Conservation (phyloP, 1,139 yeast species). For the Protomyces pachydermus region DNA sequence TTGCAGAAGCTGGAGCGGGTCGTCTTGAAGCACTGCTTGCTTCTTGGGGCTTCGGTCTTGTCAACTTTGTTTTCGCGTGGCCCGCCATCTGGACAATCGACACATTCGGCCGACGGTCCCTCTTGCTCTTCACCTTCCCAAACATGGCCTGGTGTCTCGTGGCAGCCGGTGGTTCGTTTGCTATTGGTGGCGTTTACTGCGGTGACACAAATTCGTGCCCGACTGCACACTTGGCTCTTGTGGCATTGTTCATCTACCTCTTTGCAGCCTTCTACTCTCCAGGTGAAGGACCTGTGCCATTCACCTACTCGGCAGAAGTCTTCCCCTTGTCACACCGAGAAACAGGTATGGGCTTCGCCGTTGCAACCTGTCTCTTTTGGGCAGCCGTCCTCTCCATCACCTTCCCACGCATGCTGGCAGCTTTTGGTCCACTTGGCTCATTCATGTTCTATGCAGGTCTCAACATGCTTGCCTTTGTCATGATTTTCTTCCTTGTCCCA, state of each 20-base stretch:
- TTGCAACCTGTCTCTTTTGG: conserved; percentile 82
- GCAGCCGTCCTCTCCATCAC: conserved; percentile 74
- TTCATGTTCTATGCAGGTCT: conserved; percentile 87
- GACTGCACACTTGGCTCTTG: conserved; percentile 58
- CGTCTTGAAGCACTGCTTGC: conserved; percentile 63
- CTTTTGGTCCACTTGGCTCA: conserved; percentile 75
- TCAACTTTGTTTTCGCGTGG: conserved; percentile 73
- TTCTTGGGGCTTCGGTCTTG: conserved; percentile 80
- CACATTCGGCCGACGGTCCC: conserved; percentile 66
- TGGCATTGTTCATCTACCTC: conserved; percentile 66
- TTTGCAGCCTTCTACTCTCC: conserved; percentile 72
- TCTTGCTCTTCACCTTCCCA: conserved; percentile 70
- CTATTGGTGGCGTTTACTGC: conserved; percentile 46
- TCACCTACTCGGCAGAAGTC: conserved; percentile 82
- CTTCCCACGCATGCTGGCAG: conserved; percentile 67
- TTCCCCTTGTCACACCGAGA: conserved; percentile 82
- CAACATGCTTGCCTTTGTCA: conserved; percentile 60
- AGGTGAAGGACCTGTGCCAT: conserved; percentile 89
- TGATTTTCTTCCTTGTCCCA: conserved; percentile 53
- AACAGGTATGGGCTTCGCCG: conserved; percentile 78
- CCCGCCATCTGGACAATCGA: conserved; percentile 84
- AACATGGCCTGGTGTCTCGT: conserved; percentile 62
- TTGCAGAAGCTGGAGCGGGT: conserved; percentile 60
- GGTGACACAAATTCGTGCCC: conserved; percentile 31
- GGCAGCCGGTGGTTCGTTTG: conserved; percentile 72